A percentile compares a stretch with the other conserved stretches of the same genome.
Conservation (phyloP, 1,284 basidiomycete genomes). For the Pyrrhoderma lamaoense region DNA sequence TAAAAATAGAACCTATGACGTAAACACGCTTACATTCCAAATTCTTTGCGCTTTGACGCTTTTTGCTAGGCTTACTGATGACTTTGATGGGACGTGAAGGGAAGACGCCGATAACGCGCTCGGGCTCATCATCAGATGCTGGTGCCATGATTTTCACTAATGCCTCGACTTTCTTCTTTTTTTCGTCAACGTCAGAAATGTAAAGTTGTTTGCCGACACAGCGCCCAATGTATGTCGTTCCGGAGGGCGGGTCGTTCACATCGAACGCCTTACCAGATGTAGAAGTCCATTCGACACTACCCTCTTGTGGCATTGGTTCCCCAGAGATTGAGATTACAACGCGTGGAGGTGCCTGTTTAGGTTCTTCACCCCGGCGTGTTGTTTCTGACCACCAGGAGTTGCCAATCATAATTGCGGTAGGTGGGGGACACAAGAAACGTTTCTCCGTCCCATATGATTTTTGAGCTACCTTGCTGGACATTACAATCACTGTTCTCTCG, state of each 20-base stretch:
- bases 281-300: conserved; percentile 78
- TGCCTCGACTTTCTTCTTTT: conserved; percentile 88
- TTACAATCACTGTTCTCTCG: conserved; percentile 89
- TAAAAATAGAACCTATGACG: conserved; percentile 13
- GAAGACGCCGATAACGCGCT: conserved; percentile 80
- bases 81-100: conserved; percentile 92
- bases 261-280: conserved; percentile 79
- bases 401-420: conserved; percentile 90
- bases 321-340: conserved; percentile 90
- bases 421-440: conserved; percentile 93
- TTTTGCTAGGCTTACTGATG: conserved; percentile 95
- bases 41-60: conserved; percentile 89
- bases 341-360: conserved; percentile 70
- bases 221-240: conserved; percentile 77
- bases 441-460: conserved; percentile 97
- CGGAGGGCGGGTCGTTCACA: conserved; percentile 68
- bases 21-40: conserved; percentile 67
- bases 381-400: conserved; percentile 90
- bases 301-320: conserved; percentile 76
- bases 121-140: conserved; percentile 65
- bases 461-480: conserved; percentile 95
- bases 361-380: conserved; percentile 61
- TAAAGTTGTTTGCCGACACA: conserved; percentile 87
- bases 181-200: conserved; percentile 86
- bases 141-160: conserved; percentile 85